Base-by-base conservation (phyloP, 345 rosid genomes). In the Populus pruinosa region DNA sequence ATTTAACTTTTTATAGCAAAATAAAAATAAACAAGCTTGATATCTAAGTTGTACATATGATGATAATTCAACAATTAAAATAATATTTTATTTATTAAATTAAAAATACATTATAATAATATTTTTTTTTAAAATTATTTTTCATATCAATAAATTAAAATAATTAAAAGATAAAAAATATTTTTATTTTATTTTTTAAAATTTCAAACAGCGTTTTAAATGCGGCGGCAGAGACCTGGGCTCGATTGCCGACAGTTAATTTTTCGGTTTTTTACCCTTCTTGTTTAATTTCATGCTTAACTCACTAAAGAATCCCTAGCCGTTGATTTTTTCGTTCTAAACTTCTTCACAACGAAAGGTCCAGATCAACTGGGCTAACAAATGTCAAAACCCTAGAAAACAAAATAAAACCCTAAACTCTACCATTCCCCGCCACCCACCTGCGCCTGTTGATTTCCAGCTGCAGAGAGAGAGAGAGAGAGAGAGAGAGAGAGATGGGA, bases 161-260 rank as follows among this genome's bases (percentile, higher is more conserved):
- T 33, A 33, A 33, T 33, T 33, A 33, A 33, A 33, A 33, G 4
- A 33, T 33, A 33, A 33, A 33, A 33, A 33, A 33, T 33, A 33
- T 3, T 33, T 33, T 29, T 29, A 29, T 1, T 29, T 29, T 29
- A 1, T 29, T 25, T 0, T 33, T 33, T 0, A 0, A 33, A 33
- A 4, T 33, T 31, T 33, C 4, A 33, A 33, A 33, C 36, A 33
- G 36, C 36, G 36, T 33, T 33, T 33, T 33, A 0, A 33, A 33
- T 33, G 36, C 5, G 36, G 36, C 36, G 36, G 36, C 36, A 33
- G 36, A 33, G 36, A 33, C 36, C 90, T 89, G 87, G 92, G 93
- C 92, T 91, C 88, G 90, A 91, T 87, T 90, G 93, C 93, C 88
- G 90, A 86, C 91, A 91, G 93, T 92, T 90, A 88, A 90, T 88